Percentiles rank a stretch among this genome's conserved stretches.
Conservation (phyloP, 2,329 filamentous ascomycete species). For the Cladosporium phlei region DNA sequence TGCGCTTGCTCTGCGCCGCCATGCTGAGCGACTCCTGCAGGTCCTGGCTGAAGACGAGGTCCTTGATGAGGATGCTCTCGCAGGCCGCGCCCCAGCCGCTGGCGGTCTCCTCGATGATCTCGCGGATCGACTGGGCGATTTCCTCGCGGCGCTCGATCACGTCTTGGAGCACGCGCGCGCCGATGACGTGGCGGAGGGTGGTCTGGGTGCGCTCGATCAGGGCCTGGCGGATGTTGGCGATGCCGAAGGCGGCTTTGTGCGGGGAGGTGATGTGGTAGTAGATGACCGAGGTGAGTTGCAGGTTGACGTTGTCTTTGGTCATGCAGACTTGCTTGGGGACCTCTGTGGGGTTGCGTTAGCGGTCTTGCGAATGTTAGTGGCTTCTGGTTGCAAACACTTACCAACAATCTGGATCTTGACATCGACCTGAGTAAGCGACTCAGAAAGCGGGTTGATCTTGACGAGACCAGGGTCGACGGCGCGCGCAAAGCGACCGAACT, state of each 20-base stretch:
- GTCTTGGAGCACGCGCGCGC: slow-evolving; percentile 90
- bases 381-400: too few species aligned
- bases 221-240: slow-evolving; percentile 90
- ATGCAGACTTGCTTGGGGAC: slow-evolving; percentile 96
- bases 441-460: slow-evolving; percentile 93
- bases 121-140: slow-evolving; percentile 87
- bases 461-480: slow-evolving; percentile 95
- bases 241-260: slow-evolving; percentile 95
- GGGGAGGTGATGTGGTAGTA: slow-evolving; percentile 97
- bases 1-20: slow-evolving; percentile 97
- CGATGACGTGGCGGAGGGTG: slow-evolving; percentile 92
- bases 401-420: slow-evolving; percentile 96
- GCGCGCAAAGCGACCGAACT: slow-evolving; percentile 91
- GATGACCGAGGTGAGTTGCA: slow-evolving; percentile 92
- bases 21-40: slow-evolving; percentile 95
- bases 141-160: slow-evolving; percentile 98
- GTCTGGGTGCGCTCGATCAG: slow-evolving; percentile 97
- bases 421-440: slow-evolving; percentile 84
- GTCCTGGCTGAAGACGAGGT: slow-evolving; percentile 95
- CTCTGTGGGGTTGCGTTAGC: slow-evolving; percentile 44
- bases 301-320: slow-evolving; percentile 98
- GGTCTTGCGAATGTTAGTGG: too few species aligned
- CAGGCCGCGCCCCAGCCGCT: slow-evolving; percentile 91
- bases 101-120: slow-evolving; percentile 96
- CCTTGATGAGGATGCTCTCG: slow-evolving; percentile 98